phyloP scores from a whole-genome alignment of 225 moss, liverwort and hornwort species.

The Marchantia paleacea region DNA sequence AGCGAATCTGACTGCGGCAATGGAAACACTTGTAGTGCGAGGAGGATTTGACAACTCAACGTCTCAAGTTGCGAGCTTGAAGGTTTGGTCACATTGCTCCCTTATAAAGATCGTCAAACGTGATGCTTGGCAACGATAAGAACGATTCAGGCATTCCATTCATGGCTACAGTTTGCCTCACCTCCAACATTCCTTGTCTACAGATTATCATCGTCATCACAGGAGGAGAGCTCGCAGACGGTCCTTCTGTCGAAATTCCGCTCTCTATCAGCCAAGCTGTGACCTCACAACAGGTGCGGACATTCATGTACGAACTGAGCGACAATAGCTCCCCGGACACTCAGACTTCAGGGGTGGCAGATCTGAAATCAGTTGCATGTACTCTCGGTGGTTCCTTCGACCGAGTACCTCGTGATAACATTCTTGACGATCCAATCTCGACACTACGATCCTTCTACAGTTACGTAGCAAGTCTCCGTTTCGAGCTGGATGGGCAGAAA shows the following conservation, averaged over 20 bases:
- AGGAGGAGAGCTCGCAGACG: slow-evolving; percentile 5
- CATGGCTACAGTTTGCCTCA: too few species aligned
- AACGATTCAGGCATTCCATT: too few species aligned
- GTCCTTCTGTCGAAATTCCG: not conserved
- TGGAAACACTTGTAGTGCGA: not conserved
- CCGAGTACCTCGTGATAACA: not conserved
- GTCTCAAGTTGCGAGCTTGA: not conserved
- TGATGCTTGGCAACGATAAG: too few species aligned
- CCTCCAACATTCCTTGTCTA: not conserved
- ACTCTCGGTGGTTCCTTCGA: not conserved
- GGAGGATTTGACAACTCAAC: not conserved
- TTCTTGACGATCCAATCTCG: slow-evolving; percentile 12
- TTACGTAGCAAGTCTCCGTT: slow-evolving; percentile 22
- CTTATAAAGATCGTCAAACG: not conserved
- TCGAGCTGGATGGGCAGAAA: not conserved
- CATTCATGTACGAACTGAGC: slow-evolving; percentile 1
- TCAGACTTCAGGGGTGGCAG: not conserved
- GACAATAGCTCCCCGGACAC: too few species aligned
- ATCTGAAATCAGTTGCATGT: not conserved
- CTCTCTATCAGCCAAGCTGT: not conserved
- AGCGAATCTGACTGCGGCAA: slow-evolving; percentile 16
- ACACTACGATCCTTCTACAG: slow-evolving; percentile 17
- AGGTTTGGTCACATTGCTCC: not conserved
- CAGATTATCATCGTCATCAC: slow-evolving; percentile 19
- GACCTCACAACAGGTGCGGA: not conserved